phyloP scores from a whole-genome alignment of 495 filamentous ascomycete genomes.

The Niebla homalea region DNA sequence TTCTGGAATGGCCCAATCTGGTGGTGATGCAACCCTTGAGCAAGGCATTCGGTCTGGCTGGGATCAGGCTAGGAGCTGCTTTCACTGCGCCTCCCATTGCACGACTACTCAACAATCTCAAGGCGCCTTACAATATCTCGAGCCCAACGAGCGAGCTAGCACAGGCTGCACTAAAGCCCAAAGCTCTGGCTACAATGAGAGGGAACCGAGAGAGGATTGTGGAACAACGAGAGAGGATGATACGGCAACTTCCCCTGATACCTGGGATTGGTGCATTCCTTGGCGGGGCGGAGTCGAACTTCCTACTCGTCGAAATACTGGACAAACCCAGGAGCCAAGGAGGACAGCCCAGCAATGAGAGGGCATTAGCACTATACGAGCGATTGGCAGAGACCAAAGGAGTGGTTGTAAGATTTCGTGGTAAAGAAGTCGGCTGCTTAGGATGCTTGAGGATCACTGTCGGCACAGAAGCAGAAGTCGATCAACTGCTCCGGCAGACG shows the following conservation, averaged over 20 bases:
- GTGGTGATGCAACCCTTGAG: constrained; percentile 96
- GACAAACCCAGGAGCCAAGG: constrained; percentile 40
- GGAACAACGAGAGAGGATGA: constrained; percentile 59
- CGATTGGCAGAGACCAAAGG: constrained; percentile 72
- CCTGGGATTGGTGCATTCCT: constrained; percentile 67
- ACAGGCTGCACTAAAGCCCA: constrained; percentile 47
- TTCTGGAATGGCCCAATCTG: constrained; percentile 84
- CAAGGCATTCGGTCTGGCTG: constrained; percentile 91
- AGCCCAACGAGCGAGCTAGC: constrained; percentile 77
- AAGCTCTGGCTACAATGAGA: constrained; percentile 59
- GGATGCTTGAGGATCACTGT: constrained; percentile 88
- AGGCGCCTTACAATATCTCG: constrained; percentile 91
- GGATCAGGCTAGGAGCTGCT: constrained; percentile 66
- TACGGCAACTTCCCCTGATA: constrained; percentile 60
- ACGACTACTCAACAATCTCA: constrained; percentile 71
- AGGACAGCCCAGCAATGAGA: constrained; percentile 62
- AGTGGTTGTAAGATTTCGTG: constrained; percentile 85
- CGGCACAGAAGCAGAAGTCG: constrained; percentile 77
- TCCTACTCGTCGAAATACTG: constrained; percentile 78
- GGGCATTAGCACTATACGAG: constrained; percentile 69
- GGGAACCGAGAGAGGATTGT: constrained; percentile 53
- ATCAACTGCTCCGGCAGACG: constrained; percentile 58
- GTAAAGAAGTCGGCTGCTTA: constrained; percentile 78
- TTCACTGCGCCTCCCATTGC: constrained; percentile 58
- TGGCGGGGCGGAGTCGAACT: constrained; percentile 75